Evolutionary conservation across 176 grass and related monocot species (phyloP), one percentile per base, ranked within the genome.

Genomic region (Aegilops umbellulata): DNA sequence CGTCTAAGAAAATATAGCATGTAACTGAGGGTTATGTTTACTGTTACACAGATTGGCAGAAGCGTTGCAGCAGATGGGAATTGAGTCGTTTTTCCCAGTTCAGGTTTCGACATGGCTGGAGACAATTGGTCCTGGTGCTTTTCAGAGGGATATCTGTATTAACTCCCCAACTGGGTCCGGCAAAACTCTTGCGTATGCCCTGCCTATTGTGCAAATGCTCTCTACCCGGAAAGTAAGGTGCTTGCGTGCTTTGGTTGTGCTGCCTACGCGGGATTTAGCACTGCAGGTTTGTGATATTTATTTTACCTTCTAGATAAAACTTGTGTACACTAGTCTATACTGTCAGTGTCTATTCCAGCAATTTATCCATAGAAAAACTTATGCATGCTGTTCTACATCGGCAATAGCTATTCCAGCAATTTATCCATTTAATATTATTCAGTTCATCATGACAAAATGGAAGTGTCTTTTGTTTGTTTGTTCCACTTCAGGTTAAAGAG

Each of bases 131-230:
- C 92, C 96, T 15, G 92, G 96, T 41, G 90, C 91, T 83, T 98
- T 98, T 80, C 90, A 98, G 81, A 93, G 93, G 65, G 96, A 98
- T 78, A 92, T 98, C 69, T 95, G 96, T 90, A 89, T 95, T 6
- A 98, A 98, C 38, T 98, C 96, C 65, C 96, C 96, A 10, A 98
- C 96, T 76, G 96, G 96, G 67, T 95, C 93, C 30, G 93, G 96
- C 38, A 98, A 98, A 63, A 98, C 96, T 38, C 90, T 98, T 80
- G 91, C 96, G 27, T 98, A 95, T 89, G 96, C 93, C 31, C 87
- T 98, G 76, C 93, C 96, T 19, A 95, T 95, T 7, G 93, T 98
- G 74, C 93, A 98, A 89, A 80, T 74, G 10, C 88, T 95, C 13
- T 86, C 88, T 8, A 82, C 63, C 25, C 64, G 60, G 75, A 91